These are phyloP conservation scores for Bacidia rubella DNA, from an alignment of 495 filamentous ascomycete species.

Conservation along the genomic window DNA sequence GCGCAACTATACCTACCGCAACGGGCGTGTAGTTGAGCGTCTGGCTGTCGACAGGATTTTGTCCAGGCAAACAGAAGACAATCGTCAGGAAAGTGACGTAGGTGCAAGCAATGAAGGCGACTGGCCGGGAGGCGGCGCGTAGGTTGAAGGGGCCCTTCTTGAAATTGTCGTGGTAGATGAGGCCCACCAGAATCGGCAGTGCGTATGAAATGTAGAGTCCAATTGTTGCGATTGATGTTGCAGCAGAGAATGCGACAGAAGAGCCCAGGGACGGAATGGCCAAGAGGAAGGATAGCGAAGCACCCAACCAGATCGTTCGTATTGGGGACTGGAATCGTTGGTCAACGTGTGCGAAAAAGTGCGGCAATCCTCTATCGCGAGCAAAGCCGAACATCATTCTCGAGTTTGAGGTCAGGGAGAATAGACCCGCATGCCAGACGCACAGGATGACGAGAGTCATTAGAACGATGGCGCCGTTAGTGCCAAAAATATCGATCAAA, in stretches of 20 bases:
- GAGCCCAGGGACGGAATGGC: constrained; percentile 48
- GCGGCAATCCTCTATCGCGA: constrained; percentile 34
- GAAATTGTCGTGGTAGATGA: constrained; percentile 34
- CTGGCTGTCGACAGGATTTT: constrained; percentile 42
- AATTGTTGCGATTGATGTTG: constrained; percentile 50
- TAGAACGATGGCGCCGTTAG: constrained; percentile 39
- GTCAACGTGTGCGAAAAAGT: constrained; percentile 33
- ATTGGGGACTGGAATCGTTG: constrained; percentile 36
- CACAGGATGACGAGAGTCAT: constrained; percentile 47
- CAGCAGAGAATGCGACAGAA: constrained; percentile 45
- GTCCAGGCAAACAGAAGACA: constrained; percentile 51
- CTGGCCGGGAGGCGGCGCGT: constrained; percentile 35
- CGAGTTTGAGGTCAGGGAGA: constrained; percentile 44
- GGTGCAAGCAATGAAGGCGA: constrained; percentile 27
- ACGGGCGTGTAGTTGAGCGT: constrained; percentile 55
- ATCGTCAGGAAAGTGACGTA: constrained; percentile 38
- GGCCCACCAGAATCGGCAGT: constrained; percentile 44
- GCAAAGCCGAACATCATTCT: constrained; percentile 54
- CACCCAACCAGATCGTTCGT: constrained; percentile 42
- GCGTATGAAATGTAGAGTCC: constrained; percentile 53
- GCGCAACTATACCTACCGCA: constrained; percentile 44
- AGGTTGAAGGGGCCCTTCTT: constrained; percentile 44
- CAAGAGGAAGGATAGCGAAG: constrained; percentile 42
- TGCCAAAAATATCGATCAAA: constrained; percentile 41
- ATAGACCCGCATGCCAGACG: constrained; percentile 47